These are phyloP conservation scores for Linnemannia schmuckeri DNA, from an alignment of 192 early-diverging fungal species.

Conservation along the genomic window DNA sequence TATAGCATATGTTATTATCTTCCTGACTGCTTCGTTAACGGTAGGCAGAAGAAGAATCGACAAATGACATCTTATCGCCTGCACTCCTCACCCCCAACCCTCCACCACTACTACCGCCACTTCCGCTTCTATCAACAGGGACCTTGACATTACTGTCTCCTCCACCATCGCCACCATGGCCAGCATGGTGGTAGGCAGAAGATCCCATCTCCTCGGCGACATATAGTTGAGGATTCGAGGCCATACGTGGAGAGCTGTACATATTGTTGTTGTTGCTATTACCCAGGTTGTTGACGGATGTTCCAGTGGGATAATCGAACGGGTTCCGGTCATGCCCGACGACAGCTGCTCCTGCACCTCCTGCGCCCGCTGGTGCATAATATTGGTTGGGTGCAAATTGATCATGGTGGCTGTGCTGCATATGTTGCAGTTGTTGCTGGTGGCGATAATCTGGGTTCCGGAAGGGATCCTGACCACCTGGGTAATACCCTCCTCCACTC, in stretches of 20 bases:
- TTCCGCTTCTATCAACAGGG: not conserved
- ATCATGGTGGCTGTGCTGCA: not conserved
- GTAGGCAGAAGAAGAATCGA: conserved; percentile 21
- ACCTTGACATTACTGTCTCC: not conserved
- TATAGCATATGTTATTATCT: not conserved
- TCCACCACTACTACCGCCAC: not conserved
- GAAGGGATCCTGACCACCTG: conserved; percentile 26
- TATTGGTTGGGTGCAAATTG: not conserved
- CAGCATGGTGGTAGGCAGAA: not conserved
- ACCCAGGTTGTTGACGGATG: not conserved
- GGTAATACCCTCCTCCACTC: not conserved
- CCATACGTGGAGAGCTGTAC: not conserved
- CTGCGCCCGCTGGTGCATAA: conserved; percentile 1
- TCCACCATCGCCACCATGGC: not conserved
- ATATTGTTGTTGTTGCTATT: not conserved
- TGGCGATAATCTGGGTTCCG: conserved; percentile 22
- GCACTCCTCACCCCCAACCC: not conserved
- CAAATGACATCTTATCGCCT: conserved; percentile 35
- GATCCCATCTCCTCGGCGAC: conserved; percentile 45
- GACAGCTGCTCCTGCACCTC: not conserved
- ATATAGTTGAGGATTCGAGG: not conserved
- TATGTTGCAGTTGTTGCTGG: not conserved
- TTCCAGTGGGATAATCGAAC: not conserved
- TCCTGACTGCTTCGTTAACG: not conserved
- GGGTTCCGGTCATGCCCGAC: conserved; percentile 11